These are phyloP conservation scores for Chaetomiaceae sp. DNA, from an alignment of 2,329 filamentous ascomycete species.

Conservation along the genomic window DNA sequence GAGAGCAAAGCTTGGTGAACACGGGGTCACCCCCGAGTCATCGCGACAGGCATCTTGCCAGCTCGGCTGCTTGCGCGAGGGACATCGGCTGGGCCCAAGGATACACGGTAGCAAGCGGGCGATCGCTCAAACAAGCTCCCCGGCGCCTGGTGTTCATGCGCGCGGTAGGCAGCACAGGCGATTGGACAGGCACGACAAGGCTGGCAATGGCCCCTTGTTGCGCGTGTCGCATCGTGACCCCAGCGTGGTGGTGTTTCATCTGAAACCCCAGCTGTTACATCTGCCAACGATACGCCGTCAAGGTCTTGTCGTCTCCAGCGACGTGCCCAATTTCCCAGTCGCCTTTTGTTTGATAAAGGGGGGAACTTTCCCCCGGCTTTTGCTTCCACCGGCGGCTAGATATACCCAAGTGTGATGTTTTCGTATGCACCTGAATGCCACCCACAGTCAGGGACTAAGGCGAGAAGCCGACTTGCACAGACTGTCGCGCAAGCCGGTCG, in stretches of 20 bases:
- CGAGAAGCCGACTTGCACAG: too few relatives aligned
- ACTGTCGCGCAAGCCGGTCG: too few relatives aligned
- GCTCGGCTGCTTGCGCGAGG: conserved; percentile 12
- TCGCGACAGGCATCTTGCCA: conserved; percentile 4
- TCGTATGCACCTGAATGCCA: too few relatives aligned
- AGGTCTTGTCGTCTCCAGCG: too few relatives aligned
- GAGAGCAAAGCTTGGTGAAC: not conserved
- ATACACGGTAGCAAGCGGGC: conserved; percentile 10
- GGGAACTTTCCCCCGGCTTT: too few relatives aligned
- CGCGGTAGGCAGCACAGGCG: conserved; percentile 14
- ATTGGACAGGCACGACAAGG: conserved; percentile 32
- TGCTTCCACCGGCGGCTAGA: too few relatives aligned
- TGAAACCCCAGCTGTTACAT: conserved; percentile 44
- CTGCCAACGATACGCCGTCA: conserved; percentile 19
- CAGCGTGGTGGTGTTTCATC: conserved; percentile 34
- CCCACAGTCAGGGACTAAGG: too few relatives aligned
- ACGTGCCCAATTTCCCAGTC: too few relatives aligned
- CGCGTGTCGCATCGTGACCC: conserved; percentile 26
- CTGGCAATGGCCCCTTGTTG: conserved; percentile 22
- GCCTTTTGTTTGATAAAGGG: too few relatives aligned
- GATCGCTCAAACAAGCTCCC: conserved; percentile 28
- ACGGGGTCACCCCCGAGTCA: not conserved
- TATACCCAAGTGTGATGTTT: too few relatives aligned
- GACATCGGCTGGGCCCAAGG: conserved; percentile 4
- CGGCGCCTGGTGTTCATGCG: conserved; percentile 26